Base-by-base conservation (phyloP, 495 filamentous ascomycete genomes). In the Penicillium steckii region DNA sequence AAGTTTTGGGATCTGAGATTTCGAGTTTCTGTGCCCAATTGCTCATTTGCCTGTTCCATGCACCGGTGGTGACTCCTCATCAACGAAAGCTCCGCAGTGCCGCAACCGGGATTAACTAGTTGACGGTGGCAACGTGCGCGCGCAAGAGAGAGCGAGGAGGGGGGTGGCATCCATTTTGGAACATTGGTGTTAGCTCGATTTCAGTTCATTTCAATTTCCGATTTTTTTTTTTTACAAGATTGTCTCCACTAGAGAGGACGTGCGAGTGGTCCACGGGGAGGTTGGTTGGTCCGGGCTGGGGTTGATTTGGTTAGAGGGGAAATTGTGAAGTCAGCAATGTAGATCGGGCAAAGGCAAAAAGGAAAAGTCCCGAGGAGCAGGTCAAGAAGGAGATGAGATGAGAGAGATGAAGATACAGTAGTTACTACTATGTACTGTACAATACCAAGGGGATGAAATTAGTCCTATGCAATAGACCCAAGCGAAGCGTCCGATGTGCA, bases 41-140 rank as follows among this genome's bases (percentile, higher is more conserved):
- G 29, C 29, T 32, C 29, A 32, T 32, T 32, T 32, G 29, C 29
- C 29, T 32, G 29, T 37, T 15, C 35, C 24, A 32, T 51, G 48
- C 37, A 37, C 46, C 41, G 30, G 45, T 48, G 30, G 44, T 44
- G 46, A 55, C 46, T 44, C 29, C 26, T 15, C 33, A 37, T 37
- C 33, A n/a, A 17, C 51, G 27, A 48, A n/a, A 54, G 41, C 38
- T 44, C 42, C 26, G 46, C 42, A 51, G 37, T 45, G 37, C 61
- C 61, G 61, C 57, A 64, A 61, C 61, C 60, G 57, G 60, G 51
- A 55, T 52, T 29, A 37, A 43, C 29, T 56, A 44, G 55, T 32
- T 15, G 42, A 43, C 37, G 48, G 56, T 50, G 48, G 42, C 52
- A 47, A 60, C 43, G 52, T 59, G 47, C 41, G 45, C 46, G 38